Base-by-base conservation (phyloP, 352 stramenopile genomes). In the Hyaloperonospora arabidopsidis region DNA sequence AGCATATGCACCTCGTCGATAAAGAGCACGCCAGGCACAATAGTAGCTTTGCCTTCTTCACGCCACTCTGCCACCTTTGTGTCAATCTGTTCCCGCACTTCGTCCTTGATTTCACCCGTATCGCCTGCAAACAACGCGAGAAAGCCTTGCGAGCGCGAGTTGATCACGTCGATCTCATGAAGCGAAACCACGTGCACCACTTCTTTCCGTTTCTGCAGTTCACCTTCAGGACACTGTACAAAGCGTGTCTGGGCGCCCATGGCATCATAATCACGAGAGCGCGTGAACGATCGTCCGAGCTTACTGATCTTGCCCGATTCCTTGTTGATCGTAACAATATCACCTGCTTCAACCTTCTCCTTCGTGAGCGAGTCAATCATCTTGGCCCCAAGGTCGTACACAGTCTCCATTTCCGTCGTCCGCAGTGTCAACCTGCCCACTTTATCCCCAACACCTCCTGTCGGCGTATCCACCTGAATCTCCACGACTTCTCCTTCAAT, bases 1-100 rank as follows among this genome's bases (percentile, higher is more conserved):
- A 99, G 79, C 97, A 99, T 99, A 76, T 99, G 97, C 40, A 96
- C 88, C 71, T 99, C 97, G 65, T 99, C 97, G 63, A 99, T 99
- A 70, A 99, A 99, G 8, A 99, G 72, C 39, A 99, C 97, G 5
- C 97, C 97, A 0, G 96, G 96, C 15, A 99, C 95, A 52, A 99
- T 97, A 15, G 95, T 98, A 15, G 96, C 97, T 63, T 98, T 98
- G 57, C 93, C 93, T 64, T 98, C 89, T 57, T 97, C 90, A 32
- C 86, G 79, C 90, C 92, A 98, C 62, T 98, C 95, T 14, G 90
- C 71, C 1, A 99, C 96, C 65, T 99, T 99, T 15, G 83, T 80
- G 82, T 99, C 96, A 70, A 99, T 99, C 72, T 99, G 97, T 65
- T 98, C 94, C 40, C 97, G 90, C 49, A 99, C 95, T 76, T 98